Evolutionary conservation across 2,329 filamentous ascomycete species (phyloP), one percentile per base, ranked within the genome.

Genomic region (Incumbomyces delicatus): DNA sequence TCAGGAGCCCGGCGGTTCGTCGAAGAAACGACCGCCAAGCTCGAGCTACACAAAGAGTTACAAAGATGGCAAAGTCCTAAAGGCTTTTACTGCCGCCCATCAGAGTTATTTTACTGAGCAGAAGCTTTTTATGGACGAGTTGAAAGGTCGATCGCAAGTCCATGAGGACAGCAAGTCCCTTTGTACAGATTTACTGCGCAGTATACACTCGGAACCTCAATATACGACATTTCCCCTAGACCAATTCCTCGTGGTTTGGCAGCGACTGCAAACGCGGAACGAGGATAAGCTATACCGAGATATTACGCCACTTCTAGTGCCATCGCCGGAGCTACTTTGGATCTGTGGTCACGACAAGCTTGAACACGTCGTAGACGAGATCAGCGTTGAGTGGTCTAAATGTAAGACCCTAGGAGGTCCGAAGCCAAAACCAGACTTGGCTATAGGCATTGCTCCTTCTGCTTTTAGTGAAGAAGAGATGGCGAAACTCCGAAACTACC

Each of bases 71-170:
- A 27, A 42, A 5, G 40, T 42, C 29, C 40, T 27, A 5, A 42
- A 33, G 40, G 40, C 40, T 8, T 30, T 32, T 30, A 32, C 40
- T 32, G 40, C 40, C 17, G 40, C 40, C 8, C 27, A 42, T 18
- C 22, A 42, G 40, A 42, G 18, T 12, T 14, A 13, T 42, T 13
- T 42, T 7, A 27, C 40, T 42, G 27, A 42, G 7, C 27, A 42
- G 8, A 27, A 27, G 6, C 13, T 42, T 5, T 14, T 16, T 27
- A 42, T 42, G 40, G 40, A 42, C 6, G 40, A 42, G 27, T 32
- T 42, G 17, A 13, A 42, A 42, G 40, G 40, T 33, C 40, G 40
- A 42, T 42, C 29, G 32, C 40, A 14, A 33, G 40, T 17, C n/a
- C 40, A 29, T 14, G 6, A 42, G 32, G 40, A 42, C 27, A 42